phyloP scores from a whole-genome alignment of 192 early-diverging fungal genomes.

The Coemansia sp. region DNA sequence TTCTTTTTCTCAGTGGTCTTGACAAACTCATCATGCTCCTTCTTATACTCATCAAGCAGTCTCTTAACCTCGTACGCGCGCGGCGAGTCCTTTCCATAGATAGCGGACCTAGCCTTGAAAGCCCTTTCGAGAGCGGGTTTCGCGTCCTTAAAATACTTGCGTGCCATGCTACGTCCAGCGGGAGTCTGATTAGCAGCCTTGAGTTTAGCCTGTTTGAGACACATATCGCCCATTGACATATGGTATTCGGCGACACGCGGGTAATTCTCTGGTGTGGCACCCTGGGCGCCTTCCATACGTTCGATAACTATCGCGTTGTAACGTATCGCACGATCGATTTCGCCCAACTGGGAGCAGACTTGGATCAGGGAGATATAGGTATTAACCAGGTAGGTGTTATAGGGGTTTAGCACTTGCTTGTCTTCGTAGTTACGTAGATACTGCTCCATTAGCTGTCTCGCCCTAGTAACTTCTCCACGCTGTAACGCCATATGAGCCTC shows the following conservation, averaged over 20 bases:
- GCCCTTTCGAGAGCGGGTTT: constrained; percentile 36
- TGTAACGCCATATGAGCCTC: constrained; percentile 49
- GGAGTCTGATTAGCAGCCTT: constrained; percentile 53
- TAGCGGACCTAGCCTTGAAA: constrained; percentile 27
- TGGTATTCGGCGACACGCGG: constrained; percentile 65
- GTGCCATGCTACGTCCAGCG: constrained; percentile 46
- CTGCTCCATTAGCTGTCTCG: constrained; percentile 49
- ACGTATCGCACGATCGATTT: constrained; percentile 49
- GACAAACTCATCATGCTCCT: constrained; percentile 47
- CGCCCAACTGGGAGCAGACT: constrained; percentile 46
- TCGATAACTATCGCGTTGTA: constrained; percentile 50
- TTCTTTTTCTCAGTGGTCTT: constrained; percentile 54
- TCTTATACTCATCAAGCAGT: constrained; percentile 49
- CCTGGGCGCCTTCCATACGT: constrained; percentile 53
- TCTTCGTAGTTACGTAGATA: constrained; percentile 60
- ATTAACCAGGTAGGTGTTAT: constrained; percentile 59
- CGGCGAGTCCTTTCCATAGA: constrained; percentile 48
- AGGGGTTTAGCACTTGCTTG: constrained; percentile 52
- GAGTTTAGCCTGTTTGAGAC: constrained; percentile 60
- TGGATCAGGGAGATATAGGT: constrained; percentile 46
- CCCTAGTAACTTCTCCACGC: constrained; percentile 46
- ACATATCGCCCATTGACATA: constrained; percentile 62
- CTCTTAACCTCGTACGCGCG: constrained; percentile 33
- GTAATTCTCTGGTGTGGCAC: constrained; percentile 60
- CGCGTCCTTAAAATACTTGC: constrained; percentile 55